Percentiles rank a stretch among this genome's conserved stretches.
These are phyloP conservation scores for Rhodosporidiobolus odoratus DNA, from an alignment of 768 basidiomycete genomes.

Conservation along the genomic window DNA sequence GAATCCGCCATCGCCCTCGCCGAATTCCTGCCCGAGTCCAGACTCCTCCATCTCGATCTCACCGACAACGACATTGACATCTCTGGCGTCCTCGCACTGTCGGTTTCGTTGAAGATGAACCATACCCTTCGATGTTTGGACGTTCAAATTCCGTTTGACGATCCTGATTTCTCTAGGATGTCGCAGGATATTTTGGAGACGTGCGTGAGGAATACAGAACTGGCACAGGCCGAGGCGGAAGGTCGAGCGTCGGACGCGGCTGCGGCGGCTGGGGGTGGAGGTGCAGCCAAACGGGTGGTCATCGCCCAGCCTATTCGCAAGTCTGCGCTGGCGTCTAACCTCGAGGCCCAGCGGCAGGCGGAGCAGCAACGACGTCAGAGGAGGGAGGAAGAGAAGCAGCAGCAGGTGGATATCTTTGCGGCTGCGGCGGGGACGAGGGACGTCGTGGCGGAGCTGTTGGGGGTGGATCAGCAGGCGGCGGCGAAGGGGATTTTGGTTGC, in stretches of 20 bases:
- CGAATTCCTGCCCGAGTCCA: constrained; percentile 90
- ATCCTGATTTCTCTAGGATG: constrained; percentile 54
- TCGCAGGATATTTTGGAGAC: constrained; percentile 77
- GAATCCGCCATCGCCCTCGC: constrained; percentile 88
- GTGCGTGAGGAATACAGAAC: constrained; percentile 90
- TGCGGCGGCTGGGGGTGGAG: too few relatives aligned
- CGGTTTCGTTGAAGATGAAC: constrained; percentile 73
- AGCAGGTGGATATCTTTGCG: constrained; percentile 50
- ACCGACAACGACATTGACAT: constrained; percentile 57
- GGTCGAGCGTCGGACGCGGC: background rate
- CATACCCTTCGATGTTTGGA: constrained; percentile 85
- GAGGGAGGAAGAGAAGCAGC: constrained; percentile 11
- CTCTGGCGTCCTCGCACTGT: constrained; percentile 88
- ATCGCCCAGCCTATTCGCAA: constrained; percentile 51
- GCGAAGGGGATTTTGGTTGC: constrained; percentile 7
- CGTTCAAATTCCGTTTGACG: constrained; percentile 66
- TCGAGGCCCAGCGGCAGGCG: constrained; percentile 46
- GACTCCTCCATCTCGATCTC: constrained; percentile 78
- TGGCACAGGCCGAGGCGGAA: constrained; percentile 50
- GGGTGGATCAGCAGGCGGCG: constrained; percentile 14
- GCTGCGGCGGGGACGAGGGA: constrained; percentile 31
- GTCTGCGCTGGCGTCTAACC: constrained; percentile 46
- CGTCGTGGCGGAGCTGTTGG: constrained; percentile 31
- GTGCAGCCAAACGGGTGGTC: constrained; percentile 28
- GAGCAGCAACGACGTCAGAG: constrained; percentile 1